A percentile compares a stretch with the other conserved stretches of the same genome.
These are phyloP conservation scores for Ophiobolus disseminans DNA, from an alignment of 2,329 filamentous ascomycete species.

Conservation along the genomic window DNA sequence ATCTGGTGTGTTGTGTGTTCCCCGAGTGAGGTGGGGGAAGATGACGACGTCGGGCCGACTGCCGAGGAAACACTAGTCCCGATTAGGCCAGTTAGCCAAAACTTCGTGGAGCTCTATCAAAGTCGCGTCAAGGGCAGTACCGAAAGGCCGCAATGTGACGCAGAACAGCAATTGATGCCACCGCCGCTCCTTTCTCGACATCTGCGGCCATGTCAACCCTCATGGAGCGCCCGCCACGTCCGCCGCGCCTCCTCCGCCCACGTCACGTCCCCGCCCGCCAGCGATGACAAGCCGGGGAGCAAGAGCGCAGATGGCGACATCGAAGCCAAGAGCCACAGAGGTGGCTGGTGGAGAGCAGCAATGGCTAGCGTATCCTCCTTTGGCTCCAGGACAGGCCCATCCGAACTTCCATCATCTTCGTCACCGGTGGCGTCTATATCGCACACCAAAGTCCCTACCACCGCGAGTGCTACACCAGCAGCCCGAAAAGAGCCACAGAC, in stretches of 20 bases:
- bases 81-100: constrained; percentile 13
- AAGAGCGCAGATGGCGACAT: constrained; percentile 4
- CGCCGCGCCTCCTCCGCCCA: constrained; percentile 34
- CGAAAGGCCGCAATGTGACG: constrained; percentile 41
- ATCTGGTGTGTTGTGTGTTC: no score
- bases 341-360: not conserved
- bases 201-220: constrained; percentile 53
- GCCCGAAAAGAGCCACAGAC: no score
- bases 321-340: not conserved
- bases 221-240: constrained; percentile 49
- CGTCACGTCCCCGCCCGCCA: constrained; percentile 17
- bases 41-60: no score
- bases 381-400: not conserved
- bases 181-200: constrained; percentile 51
- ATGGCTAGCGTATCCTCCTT: not conserved
- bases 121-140: constrained; percentile 10
- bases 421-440: no score
- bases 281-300: constrained; percentile 15
- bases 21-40: no score
- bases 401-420: no score
- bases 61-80: constrained; percentile 19
- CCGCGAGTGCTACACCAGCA: no score
- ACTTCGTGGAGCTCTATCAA: constrained; percentile 26
- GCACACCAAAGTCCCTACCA: no score
- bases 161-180: constrained; percentile 53